Evolutionary conservation across 2,329 filamentous ascomycete genomes (phyloP), one percentile per base, ranked within the genome.

Genomic region (Fusarium burgessii): DNA sequence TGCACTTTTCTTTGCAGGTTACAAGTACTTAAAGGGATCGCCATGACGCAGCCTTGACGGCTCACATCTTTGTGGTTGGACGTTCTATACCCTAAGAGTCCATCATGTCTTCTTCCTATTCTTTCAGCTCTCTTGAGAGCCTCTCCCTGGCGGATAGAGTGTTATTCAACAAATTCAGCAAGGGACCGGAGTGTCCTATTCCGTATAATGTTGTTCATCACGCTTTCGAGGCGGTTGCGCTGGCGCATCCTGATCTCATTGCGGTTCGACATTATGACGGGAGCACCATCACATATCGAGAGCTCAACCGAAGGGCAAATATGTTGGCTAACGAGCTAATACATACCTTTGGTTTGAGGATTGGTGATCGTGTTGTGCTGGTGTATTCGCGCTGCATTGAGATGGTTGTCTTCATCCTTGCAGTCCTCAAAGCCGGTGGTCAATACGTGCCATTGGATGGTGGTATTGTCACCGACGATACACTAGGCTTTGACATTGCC

Each of bases 391-490:
- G 68, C 10, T 70, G 68, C 11, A 71, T 71, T 1, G 68, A 71
- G 45, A 71, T 71, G 68, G 64, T 71, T 15, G 55, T 70, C 7
- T 71, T 71, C 20, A 71, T 71, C 47, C 52, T 71, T 23, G 68
- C 68, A 4, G 68, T 71, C 3, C 64, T 71, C 17, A 71, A 71
- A 6, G 68, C 68, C 6, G 68, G 68, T 5, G 68, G 68, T 17
- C 68, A 71, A 6, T 71, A 71, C 36, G 61, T 71, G 15, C 68
- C 68, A 33, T 33, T 71, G 29, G 68, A 71, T 52, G 68, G 68
- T 13, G 64, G 68, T 0, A 72, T 71, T 0, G 68, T 71, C 4
- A 69, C 68, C 2, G 68, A 71, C n/a, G 68, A 71, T 8, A 71
- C 68, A 2, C 2, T 71, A 0, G 68, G 68, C 2, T 69, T 70